These are phyloP conservation scores for Aspergillus unguis DNA, from an alignment of 2,329 filamentous ascomycete genomes.

Conservation along the genomic window DNA sequence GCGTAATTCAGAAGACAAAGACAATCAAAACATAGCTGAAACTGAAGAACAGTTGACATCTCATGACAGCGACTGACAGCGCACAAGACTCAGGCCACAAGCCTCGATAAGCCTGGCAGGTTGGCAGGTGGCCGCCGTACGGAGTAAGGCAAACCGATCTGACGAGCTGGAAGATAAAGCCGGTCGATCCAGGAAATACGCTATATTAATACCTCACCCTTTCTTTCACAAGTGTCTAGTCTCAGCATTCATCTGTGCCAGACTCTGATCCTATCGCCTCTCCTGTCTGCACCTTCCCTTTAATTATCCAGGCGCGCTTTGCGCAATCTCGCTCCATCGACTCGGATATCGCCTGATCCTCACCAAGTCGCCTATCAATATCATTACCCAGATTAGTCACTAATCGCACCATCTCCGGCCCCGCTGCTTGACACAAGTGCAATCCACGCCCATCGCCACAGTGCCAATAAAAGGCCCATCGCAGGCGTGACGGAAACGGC, in stretches of 20 bases:
- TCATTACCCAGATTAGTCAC: slow-evolving; percentile 22
- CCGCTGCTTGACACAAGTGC: background rate
- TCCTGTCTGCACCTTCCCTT: background rate
- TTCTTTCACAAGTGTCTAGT: too few relatives aligned
- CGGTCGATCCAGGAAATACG: slow-evolving; percentile 1
- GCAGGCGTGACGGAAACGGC: slow-evolving; percentile 30
- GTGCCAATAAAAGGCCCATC: slow-evolving; percentile 10
- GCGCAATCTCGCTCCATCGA: background rate
- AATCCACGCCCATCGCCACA: slow-evolving; percentile 6
- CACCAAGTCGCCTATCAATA: background rate
- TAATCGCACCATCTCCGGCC: slow-evolving; percentile 15
- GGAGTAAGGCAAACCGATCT: slow-evolving; percentile 11
- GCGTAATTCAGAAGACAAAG: too few relatives aligned
- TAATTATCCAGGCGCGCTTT: background rate
- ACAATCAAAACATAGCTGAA: too few relatives aligned
- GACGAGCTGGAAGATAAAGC: slow-evolving; percentile 13
- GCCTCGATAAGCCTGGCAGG: slow-evolving; percentile 5
- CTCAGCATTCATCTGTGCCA: too few relatives aligned
- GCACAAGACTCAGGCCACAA: background rate
- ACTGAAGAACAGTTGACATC: background rate
- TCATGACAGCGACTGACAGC: background rate
- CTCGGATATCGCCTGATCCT: background rate
- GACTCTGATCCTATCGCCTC: background rate
- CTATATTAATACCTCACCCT: too few relatives aligned
- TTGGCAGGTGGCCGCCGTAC: slow-evolving; percentile 2